Evolutionary conservation across 2,329 filamentous ascomycete species (phyloP).

Genomic region (Talaromyces sp.): DNA sequence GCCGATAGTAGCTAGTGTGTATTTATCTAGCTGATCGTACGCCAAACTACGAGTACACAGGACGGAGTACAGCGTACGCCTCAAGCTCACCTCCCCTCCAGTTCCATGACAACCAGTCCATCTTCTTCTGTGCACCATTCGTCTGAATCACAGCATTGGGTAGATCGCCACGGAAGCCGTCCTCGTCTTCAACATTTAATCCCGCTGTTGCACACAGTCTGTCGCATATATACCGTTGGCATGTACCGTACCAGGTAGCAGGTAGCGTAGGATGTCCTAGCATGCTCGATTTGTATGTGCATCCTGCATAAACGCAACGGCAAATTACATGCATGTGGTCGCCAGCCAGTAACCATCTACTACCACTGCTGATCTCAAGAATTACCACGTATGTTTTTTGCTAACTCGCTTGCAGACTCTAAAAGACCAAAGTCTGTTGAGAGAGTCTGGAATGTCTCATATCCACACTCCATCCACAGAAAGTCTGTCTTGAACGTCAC

Average conservation of each 20-base stretch:
- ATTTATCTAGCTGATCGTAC: conserved; percentile 5
- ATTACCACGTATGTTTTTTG: neutral
- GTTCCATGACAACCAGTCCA: neutral
- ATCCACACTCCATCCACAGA: neutral
- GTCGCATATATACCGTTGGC: neutral
- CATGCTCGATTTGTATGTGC: neutral
- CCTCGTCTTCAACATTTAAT: neutral
- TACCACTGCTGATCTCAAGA: neutral
- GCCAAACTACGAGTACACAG: neutral
- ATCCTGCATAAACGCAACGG: neutral
- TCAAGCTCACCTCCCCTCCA: neutral
- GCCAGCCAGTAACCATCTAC: neutral
- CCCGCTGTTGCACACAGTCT: neutral
- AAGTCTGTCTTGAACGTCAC: conserved; percentile 2
- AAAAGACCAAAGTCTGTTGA: neutral
- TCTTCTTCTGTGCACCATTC: neutral
- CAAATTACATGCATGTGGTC: neutral
- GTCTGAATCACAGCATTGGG: neutral
- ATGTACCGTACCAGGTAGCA: neutral
- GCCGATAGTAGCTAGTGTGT: neutral
- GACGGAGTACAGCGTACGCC: neutral
- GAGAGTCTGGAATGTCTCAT: neutral
- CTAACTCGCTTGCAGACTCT: neutral
- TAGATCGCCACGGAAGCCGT: neutral
- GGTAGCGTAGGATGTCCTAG: neutral